Conservation (phyloP, 768 basidiomycete species). For the Mycena albidolilacea region DNA sequence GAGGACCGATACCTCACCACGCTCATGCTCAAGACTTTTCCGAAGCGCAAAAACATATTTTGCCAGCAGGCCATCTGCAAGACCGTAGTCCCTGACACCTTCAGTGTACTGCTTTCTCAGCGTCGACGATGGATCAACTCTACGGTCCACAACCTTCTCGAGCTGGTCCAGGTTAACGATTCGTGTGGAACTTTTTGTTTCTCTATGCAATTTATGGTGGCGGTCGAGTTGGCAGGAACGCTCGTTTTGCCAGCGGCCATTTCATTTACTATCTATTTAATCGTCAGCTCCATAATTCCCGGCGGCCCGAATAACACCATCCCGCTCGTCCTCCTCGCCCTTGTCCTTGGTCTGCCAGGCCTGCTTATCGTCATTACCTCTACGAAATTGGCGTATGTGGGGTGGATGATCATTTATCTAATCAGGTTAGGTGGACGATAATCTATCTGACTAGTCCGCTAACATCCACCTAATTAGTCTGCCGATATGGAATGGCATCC, state of each 20-base stretch:
- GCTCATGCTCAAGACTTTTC: slow-evolving; percentile 98
- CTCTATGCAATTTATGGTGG: slow-evolving; percentile 99
- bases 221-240: slow-evolving; percentile 97
- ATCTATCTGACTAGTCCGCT: neutral
- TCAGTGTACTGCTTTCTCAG: slow-evolving; percentile 93
- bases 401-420: slow-evolving; percentile 97
- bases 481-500: slow-evolving; percentile 96
- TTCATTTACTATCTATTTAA: slow-evolving; percentile 95
- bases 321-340: slow-evolving; percentile 91
- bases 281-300: slow-evolving; percentile 90
- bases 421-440: slow-evolving; percentile 60
- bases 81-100: slow-evolving; percentile 97
- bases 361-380: slow-evolving; percentile 97
- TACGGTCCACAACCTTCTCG: slow-evolving; percentile 96
- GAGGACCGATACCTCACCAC: slow-evolving; percentile 99
- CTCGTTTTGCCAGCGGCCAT: slow-evolving; percentile 98
- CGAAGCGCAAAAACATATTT: slow-evolving; percentile 99
- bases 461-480: slow-evolving; percentile 88
- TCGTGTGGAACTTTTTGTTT: slow-evolving; percentile 99
- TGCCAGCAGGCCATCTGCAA: slow-evolving; percentile 99
- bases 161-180: slow-evolving; percentile 94
- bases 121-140: slow-evolving; percentile 99
- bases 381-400: slow-evolving; percentile 92
- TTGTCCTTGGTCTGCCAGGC: slow-evolving; percentile 97
- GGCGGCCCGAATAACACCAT: slow-evolving; percentile 80